Evolutionary conservation across 2,329 filamentous ascomycete genomes (phyloP).

Genomic region (Xylariaceae sp.): DNA sequence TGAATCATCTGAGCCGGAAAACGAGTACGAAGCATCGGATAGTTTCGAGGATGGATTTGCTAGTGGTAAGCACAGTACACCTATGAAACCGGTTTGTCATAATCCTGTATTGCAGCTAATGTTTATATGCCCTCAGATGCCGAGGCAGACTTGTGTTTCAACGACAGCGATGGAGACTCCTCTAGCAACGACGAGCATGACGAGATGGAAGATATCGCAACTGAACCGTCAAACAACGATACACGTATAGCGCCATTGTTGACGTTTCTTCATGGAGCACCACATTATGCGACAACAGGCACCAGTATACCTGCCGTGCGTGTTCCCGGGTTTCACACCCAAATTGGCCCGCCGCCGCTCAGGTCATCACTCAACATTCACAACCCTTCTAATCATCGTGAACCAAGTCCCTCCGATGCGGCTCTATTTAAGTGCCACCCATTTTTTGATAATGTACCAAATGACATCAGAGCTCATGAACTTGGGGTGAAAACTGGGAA

Average conservation of each 20-base stretch:
- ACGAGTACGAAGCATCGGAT: slow-evolving; percentile 4
- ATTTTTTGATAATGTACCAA: slow-evolving; percentile 26
- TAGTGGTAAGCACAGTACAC: slow-evolving; percentile 15
- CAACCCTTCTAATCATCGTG: slow-evolving; percentile 1
- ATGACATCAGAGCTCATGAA: slow-evolving; percentile 28
- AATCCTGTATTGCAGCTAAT: slow-evolving; percentile 1
- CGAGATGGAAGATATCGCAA: slow-evolving; percentile 10
- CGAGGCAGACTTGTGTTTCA: not conserved
- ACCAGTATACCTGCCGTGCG: not conserved
- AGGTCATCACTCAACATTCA: not conserved
- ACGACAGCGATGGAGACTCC: not conserved
- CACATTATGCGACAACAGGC: not conserved
- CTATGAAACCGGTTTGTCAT: not conserved
- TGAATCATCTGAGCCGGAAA: slow-evolving; percentile 9
- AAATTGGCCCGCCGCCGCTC: not conserved
- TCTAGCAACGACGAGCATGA: slow-evolving; percentile 1
- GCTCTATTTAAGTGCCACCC: slow-evolving; percentile 33
- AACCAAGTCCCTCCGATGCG: slow-evolving; percentile 33
- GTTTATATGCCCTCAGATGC: not conserved
- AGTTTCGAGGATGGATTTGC: slow-evolving; percentile 15
- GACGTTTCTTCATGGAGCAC: not conserved
- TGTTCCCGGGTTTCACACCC: not conserved
- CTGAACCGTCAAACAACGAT: slow-evolving; percentile 2
- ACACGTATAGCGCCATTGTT: slow-evolving; percentile 1
- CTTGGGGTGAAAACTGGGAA: slow-evolving; percentile 39